These are phyloP conservation scores for Apium graveolens DNA, from an alignment of 129 eudicot species.

Conservation along the genomic window DNA sequence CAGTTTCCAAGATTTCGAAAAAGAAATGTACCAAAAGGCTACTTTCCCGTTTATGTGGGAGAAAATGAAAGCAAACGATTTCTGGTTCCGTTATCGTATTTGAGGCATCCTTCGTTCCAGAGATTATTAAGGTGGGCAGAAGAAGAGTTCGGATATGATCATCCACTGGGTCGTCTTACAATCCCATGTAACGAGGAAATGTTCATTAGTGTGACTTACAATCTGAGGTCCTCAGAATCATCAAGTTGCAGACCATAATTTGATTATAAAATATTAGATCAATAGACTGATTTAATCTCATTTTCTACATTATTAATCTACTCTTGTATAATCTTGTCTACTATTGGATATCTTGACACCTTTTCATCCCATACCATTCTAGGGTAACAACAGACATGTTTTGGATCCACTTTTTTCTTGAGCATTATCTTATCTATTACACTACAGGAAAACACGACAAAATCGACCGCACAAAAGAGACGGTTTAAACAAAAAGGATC, in stretches of 20 bases:
- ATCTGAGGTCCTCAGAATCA: background rate
- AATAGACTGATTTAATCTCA: too few species aligned
- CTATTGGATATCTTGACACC: too few species aligned
- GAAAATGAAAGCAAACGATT: slow-evolving; percentile 36
- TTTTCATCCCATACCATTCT: too few species aligned
- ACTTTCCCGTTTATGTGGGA: slow-evolving; percentile 51
- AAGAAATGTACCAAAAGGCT: slow-evolving; percentile 47
- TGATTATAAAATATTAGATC: background rate
- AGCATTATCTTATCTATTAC: too few species aligned
- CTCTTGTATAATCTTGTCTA: background rate
- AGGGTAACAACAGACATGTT: too few species aligned
- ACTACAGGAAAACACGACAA: too few species aligned
- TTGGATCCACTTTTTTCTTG: too few species aligned
- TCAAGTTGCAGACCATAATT: background rate
- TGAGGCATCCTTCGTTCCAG: slow-evolving; percentile 39
- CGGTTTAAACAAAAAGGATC: too few species aligned
- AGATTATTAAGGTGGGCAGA: slow-evolving; percentile 31
- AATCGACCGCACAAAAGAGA: too few species aligned
- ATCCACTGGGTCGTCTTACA: slow-evolving; percentile 52
- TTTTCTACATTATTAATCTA: background rate
- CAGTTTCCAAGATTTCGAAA: background rate
- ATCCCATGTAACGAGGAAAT: slow-evolving; percentile 35
- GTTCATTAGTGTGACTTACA: background rate
- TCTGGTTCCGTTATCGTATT: slow-evolving; percentile 40
- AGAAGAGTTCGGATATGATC: slow-evolving; percentile 47